Conservation (phyloP, 805 yeast species). For the Kodamaea neixiangensis region DNA sequence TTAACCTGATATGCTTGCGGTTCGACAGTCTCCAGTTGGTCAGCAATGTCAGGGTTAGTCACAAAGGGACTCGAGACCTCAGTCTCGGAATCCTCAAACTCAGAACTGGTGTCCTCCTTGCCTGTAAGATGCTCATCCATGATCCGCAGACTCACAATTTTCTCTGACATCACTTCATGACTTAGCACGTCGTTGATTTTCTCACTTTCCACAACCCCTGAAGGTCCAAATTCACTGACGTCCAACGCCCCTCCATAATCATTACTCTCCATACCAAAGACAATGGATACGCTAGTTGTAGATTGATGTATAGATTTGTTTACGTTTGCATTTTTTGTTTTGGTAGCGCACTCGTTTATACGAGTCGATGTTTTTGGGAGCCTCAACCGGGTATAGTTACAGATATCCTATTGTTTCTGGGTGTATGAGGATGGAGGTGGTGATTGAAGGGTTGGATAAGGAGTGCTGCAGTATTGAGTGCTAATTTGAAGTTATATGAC, state of each 20-base stretch:
- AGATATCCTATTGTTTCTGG: not conserved
- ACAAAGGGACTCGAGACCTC: constrained; percentile 14
- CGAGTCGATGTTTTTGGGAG: not conserved
- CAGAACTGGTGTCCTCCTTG: constrained; percentile 1
- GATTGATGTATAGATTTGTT: constrained; percentile 2
- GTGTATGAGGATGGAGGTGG: not conserved
- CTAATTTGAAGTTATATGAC: not conserved
- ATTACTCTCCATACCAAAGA: constrained; percentile 1
- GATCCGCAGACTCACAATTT: not conserved
- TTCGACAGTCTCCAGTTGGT: constrained; percentile 1
- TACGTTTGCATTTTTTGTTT: constrained; percentile 3
- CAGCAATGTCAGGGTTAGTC: constrained; percentile 11
- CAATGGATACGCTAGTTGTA: constrained; percentile 5
- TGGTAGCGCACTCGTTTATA: constrained; percentile 6
- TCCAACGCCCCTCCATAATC: constrained; percentile 4
- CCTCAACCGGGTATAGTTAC: not conserved
- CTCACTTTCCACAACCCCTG: not conserved
- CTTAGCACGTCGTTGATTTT: not conserved
- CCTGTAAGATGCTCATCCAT: not conserved
- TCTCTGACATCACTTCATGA: not conserved
- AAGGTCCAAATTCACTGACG: constrained; percentile 2
- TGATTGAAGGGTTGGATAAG: not conserved
- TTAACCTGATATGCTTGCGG: not conserved
- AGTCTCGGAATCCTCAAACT: constrained; percentile 5
- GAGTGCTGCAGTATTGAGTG: not conserved